phyloP scores from a whole-genome alignment of 129 eudicot genomes.

The Pulicaria dysenterica region DNA sequence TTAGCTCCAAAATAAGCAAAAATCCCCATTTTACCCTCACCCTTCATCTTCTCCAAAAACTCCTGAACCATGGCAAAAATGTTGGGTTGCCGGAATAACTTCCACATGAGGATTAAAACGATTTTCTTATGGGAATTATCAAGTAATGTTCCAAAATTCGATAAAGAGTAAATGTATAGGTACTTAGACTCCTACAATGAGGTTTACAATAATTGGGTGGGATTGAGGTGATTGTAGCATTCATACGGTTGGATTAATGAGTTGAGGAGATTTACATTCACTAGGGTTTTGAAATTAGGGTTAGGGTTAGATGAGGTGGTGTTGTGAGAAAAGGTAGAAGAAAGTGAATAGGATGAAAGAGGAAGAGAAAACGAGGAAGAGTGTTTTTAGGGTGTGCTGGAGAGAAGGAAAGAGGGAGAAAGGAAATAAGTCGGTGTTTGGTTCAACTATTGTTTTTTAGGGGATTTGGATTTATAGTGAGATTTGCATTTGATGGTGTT shows the following conservation, averaged over 20 bases:
- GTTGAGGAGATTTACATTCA: no score
- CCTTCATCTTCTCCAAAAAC: slow-evolving; percentile 58
- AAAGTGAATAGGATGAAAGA: no score
- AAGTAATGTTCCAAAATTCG: slow-evolving; percentile 76
- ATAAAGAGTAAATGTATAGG: slow-evolving; percentile 79
- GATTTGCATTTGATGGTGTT: no score
- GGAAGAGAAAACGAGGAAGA: no score
- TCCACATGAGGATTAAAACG: slow-evolving; percentile 70
- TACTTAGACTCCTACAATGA: slow-evolving; percentile 68
- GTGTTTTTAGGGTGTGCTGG: no score
- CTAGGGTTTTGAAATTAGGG: no score
- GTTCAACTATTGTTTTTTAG: no score
- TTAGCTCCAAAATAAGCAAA: slow-evolving; percentile 92
- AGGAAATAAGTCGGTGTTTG: no score
- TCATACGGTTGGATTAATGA: slow-evolving; percentile 50
- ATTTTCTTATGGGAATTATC: slow-evolving; percentile 97
- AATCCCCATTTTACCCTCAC: slow-evolving; percentile 58
- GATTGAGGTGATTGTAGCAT: slow-evolving; percentile 80
- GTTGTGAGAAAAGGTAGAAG: no score
- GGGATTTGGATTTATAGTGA: no score
- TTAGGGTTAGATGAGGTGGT: no score
- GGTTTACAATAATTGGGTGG: slow-evolving; percentile 79
- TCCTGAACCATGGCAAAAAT: slow-evolving; percentile 84
- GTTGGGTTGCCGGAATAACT: slow-evolving; percentile 72
- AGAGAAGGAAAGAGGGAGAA: no score